Evolutionary conservation across 345 rosid species (phyloP).

Genomic region (Lepidium aucheri): DNA sequence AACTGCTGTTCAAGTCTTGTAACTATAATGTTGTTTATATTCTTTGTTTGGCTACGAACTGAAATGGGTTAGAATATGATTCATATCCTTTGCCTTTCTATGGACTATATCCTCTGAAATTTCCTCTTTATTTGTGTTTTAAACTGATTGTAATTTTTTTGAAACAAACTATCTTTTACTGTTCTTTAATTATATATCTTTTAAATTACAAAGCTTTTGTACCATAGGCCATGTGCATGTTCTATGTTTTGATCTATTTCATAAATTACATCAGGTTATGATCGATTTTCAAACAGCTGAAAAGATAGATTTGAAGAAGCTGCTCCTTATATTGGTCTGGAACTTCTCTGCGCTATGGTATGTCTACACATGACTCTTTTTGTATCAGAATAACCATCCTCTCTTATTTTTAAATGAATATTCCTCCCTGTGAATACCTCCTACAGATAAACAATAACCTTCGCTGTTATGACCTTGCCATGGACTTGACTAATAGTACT

Average conservation of each 20-base stretch:
- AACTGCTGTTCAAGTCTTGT: not conserved
- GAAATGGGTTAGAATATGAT: no score
- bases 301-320: constrained; percentile 81
- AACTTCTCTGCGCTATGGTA: constrained; percentile 96
- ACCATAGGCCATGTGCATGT: not conserved
- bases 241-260: constrained; percentile 3
- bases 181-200: not conserved
- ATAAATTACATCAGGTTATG: constrained; percentile 65
- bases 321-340: constrained; percentile 89
- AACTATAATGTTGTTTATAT: not conserved
- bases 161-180: not conserved
- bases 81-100: no score
- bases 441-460: constrained; percentile 88
- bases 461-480: constrained; percentile 97
- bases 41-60: no score
- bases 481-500: constrained; percentile 85
- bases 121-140: not conserved
- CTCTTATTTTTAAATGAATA: not conserved
- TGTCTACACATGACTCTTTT: constrained; percentile 22
- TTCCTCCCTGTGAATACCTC: constrained; percentile 1
- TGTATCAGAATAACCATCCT: not conserved
- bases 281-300: constrained; percentile 98
- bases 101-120: no score
- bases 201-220: not conserved
- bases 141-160: not conserved